phyloP scores from a whole-genome alignment of 106 monocot genomes.

The Acorus calamus region DNA sequence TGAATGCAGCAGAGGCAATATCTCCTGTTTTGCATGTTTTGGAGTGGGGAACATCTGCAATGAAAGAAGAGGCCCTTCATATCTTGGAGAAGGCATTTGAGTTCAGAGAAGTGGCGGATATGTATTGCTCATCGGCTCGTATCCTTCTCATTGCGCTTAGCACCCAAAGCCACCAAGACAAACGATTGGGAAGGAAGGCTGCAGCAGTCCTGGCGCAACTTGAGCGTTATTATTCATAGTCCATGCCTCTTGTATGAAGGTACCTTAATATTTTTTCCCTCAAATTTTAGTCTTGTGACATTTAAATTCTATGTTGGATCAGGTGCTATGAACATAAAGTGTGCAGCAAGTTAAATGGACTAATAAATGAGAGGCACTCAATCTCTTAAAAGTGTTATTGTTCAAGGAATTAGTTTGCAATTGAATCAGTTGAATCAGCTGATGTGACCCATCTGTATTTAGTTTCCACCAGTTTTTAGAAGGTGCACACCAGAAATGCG shows the following conservation, averaged over 20 bases:
- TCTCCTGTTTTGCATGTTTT: slow-evolving; percentile 13
- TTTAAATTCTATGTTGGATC: too few species aligned
- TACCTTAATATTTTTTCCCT: background rate
- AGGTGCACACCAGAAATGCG: too few species aligned
- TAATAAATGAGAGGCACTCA: too few species aligned
- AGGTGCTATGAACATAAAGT: too few species aligned
- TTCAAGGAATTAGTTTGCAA: too few species aligned
- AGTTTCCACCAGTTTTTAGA: too few species aligned
- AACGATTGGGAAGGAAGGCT: background rate
- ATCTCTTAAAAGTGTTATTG: too few species aligned
- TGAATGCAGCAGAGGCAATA: slow-evolving; percentile 9
- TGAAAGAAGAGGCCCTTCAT: slow-evolving; percentile 2
- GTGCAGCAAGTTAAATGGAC: too few species aligned
- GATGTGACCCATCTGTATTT: too few species aligned
- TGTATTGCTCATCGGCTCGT: background rate
- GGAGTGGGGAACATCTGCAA: background rate
- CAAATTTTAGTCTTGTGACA: too few species aligned
- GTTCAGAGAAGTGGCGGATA: slow-evolving; percentile 1
- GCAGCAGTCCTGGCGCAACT: background rate
- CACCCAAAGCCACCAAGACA: background rate
- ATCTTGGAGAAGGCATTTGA: slow-evolving; percentile 7
- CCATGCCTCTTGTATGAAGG: background rate
- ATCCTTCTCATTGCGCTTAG: background rate
- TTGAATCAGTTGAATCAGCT: too few species aligned
- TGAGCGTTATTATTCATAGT: background rate